Conservation (phyloP, 495 filamentous ascomycete genomes). For the Tirmania nivea region DNA sequence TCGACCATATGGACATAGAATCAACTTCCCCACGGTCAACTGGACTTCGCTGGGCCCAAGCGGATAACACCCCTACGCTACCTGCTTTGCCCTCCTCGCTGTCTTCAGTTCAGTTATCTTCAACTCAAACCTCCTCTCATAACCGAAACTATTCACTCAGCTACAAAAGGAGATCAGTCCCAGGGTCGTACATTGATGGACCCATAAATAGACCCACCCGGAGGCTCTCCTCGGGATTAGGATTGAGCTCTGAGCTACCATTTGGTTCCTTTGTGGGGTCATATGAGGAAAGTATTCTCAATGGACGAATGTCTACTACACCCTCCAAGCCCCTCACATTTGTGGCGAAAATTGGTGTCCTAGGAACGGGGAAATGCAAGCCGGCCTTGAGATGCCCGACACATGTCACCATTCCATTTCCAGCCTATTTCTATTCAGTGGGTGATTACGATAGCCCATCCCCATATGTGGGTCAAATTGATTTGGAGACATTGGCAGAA, state of each 20-base stretch:
- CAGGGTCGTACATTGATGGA: slow-evolving; percentile 37
- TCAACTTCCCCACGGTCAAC: slow-evolving; percentile 13
- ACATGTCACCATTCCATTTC: slow-evolving; percentile 83
- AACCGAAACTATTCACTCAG: slow-evolving; percentile 48
- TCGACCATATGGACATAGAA: slow-evolving; percentile 53
- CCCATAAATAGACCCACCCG: slow-evolving; percentile 32
- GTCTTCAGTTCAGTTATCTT: background rate
- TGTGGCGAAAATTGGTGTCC: slow-evolving; percentile 81
- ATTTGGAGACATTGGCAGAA: slow-evolving; percentile 42
- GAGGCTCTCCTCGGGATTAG: slow-evolving; percentile 45
- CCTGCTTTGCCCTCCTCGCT: background rate
- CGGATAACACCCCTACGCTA: background rate
- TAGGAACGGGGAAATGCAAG: slow-evolving; percentile 81
- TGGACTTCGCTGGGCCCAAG: background rate
- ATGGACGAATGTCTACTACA: slow-evolving; percentile 89
- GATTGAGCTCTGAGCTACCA: slow-evolving; percentile 44
- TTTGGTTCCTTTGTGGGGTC: slow-evolving; percentile 94
- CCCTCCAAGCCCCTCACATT: slow-evolving; percentile 89
- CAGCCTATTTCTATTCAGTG: slow-evolving; percentile 67
- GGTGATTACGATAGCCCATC: slow-evolving; percentile 56
- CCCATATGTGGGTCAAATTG: slow-evolving; percentile 86
- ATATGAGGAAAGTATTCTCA: slow-evolving; percentile 88
- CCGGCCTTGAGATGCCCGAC: slow-evolving; percentile 64
- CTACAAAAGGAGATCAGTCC: slow-evolving; percentile 39
- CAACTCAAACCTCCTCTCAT: slow-evolving; percentile 21